Conservation (phyloP, 495 filamentous ascomycete species). For the Tirmania nivea region DNA sequence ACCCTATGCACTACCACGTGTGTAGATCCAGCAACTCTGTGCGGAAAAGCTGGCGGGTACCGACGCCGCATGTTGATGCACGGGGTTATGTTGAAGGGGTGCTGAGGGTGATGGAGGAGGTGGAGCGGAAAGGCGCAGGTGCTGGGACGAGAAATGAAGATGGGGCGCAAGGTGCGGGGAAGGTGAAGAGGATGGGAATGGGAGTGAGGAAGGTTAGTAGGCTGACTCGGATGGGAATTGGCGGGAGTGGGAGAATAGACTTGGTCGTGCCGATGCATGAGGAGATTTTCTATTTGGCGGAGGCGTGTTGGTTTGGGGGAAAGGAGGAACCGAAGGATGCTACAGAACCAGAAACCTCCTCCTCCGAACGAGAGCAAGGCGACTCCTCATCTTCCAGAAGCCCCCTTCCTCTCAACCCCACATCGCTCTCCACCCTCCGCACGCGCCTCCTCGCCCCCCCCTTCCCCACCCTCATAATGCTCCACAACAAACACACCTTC, state of each 20-base stretch:
- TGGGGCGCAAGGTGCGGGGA: too few species aligned
- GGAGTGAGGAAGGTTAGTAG: too few species aligned
- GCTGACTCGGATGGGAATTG: too few species aligned
- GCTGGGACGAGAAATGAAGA: too few species aligned
- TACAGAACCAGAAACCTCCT: too few species aligned
- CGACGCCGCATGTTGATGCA: slow-evolving; percentile 13
- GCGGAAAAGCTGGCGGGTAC: slow-evolving; percentile 7
- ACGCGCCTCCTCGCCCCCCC: slow-evolving; percentile 12
- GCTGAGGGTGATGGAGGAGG: slow-evolving; percentile 6
- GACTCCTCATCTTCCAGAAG: too few species aligned
- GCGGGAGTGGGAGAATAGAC: slow-evolving; percentile 9
- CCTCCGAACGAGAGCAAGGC: too few species aligned
- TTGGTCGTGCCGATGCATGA: slow-evolving; percentile 20
- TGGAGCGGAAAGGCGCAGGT: too few species aligned
- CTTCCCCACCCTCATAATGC: slow-evolving; percentile 6
- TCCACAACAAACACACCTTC: slow-evolving; percentile 21
- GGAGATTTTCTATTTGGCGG: slow-evolving; percentile 19
- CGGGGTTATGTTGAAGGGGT: slow-evolving; percentile 13
- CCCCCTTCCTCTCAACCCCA: not conserved
- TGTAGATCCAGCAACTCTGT: slow-evolving; percentile 19
- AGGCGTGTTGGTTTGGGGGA: too few species aligned
- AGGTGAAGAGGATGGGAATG: too few species aligned
- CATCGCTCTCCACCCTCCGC: slow-evolving; percentile 3
- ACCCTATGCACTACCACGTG: slow-evolving; percentile 22
- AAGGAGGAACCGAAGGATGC: too few species aligned